Conservation (phyloP, 1,284 basidiomycete species). For the Flammula alnicola region DNA sequence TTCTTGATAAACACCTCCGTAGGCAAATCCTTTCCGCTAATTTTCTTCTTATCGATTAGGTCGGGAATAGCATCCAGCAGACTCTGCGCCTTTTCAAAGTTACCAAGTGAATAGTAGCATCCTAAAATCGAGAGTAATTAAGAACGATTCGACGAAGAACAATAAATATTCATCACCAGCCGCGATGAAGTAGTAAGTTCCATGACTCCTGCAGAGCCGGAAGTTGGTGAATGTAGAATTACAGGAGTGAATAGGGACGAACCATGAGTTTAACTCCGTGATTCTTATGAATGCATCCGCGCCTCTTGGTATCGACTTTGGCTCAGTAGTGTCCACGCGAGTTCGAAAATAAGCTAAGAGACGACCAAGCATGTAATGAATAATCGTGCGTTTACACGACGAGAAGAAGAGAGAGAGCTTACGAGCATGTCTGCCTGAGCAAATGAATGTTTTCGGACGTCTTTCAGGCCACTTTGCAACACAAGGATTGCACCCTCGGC, state of each 20-base stretch:
- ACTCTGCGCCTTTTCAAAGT: constrained; percentile 56
- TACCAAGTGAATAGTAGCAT: constrained; percentile 60
- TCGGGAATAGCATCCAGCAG: constrained; percentile 67
- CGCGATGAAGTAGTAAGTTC: constrained; percentile 76
- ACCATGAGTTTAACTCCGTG: constrained; percentile 74
- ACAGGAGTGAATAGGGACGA: constrained; percentile 17
- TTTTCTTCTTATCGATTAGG: constrained; percentile 61
- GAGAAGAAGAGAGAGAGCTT: constrained; percentile 24
- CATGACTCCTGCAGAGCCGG: constrained; percentile 62
- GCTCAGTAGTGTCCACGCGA: constrained; percentile 75
- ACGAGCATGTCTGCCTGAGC: constrained; percentile 75
- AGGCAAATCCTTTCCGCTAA: constrained; percentile 70
- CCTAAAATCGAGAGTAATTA: constrained; percentile 39
- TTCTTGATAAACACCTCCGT: constrained; percentile 79
- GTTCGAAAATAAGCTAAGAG: constrained; percentile 73
- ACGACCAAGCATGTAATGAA: background rate
- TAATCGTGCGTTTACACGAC: background rate
- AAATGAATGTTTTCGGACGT: constrained; percentile 58
- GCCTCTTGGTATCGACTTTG: constrained; percentile 69
- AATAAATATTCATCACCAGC: constrained; percentile 47
- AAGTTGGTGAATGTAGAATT: background rate
- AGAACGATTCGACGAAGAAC: background rate
- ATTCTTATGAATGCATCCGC: constrained; percentile 68
- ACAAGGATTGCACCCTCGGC: constrained; percentile 65
- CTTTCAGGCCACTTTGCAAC: constrained; percentile 60